A percentile compares a stretch with the other conserved stretches of the same genome.
Conservation (phyloP, 495 filamentous ascomycete genomes). For the Aspergillus nanangensis region DNA sequence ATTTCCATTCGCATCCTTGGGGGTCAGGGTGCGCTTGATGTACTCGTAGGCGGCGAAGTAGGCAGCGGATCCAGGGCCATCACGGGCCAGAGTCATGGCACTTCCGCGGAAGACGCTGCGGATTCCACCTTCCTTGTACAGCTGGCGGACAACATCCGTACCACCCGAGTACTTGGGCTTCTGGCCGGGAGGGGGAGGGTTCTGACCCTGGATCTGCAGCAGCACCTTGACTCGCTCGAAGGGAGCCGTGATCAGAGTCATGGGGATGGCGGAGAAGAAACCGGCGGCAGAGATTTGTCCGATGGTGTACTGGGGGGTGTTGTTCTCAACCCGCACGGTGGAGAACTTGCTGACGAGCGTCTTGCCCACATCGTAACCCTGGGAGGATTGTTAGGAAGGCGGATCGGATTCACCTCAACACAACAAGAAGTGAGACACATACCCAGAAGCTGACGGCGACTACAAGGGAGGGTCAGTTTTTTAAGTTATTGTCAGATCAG, state of each 20-base stretch:
- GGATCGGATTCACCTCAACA: not conserved
- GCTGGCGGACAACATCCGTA: slow-evolving; percentile 87
- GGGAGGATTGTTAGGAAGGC: slow-evolving; percentile 10
- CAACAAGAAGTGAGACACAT: slow-evolving; percentile 10
- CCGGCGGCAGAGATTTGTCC: slow-evolving; percentile 87
- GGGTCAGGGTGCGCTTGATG: slow-evolving; percentile 84
- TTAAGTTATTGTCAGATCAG: too few species aligned
- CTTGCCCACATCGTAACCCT: slow-evolving; percentile 95
- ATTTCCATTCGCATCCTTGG: slow-evolving; percentile 73
- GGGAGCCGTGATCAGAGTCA: slow-evolving; percentile 95
- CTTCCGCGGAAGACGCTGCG: slow-evolving; percentile 88
- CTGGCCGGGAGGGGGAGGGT: slow-evolving; percentile 75
- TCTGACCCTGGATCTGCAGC: slow-evolving; percentile 95
- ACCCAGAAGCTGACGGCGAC: slow-evolving; percentile 96
- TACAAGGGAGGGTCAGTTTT: too few species aligned
- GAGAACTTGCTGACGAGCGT: slow-evolving; percentile 68
- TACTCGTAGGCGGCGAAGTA: slow-evolving; percentile 98
- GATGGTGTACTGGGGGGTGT: slow-evolving; percentile 64
- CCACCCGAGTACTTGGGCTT: slow-evolving; percentile 91
- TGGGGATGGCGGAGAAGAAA: slow-evolving; percentile 96
- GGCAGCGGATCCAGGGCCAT: slow-evolving; percentile 86
- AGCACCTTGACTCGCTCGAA: slow-evolving; percentile 99
- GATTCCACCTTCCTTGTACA: slow-evolving; percentile 88
- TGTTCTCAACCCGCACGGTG: slow-evolving; percentile 56
- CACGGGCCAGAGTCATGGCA: slow-evolving; percentile 85